Percentiles rank a stretch among this genome's conserved stretches.
phyloP scores from a whole-genome alignment of 1,284 basidiomycete species.

The Singerocomus inundabilis region DNA sequence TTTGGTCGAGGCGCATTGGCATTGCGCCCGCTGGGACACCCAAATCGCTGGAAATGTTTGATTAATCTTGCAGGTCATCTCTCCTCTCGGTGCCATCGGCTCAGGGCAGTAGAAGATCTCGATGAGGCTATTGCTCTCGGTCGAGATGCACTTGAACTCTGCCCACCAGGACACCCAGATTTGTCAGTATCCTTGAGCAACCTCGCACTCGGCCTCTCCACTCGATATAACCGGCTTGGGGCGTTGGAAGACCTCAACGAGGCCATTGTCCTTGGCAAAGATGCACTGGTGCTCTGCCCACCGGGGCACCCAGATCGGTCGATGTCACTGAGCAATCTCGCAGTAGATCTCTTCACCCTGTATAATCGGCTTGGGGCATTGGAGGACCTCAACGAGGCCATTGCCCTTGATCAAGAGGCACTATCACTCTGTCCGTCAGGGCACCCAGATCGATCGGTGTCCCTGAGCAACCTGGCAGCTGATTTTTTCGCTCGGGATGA shows the following conservation, averaged over 20 bases:
- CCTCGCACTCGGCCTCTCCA: neutral
- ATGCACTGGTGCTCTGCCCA: neutral
- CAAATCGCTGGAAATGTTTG: neutral
- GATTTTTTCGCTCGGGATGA: neutral
- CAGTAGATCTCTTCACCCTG: no score
- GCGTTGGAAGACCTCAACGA: neutral
- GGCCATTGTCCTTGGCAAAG: neutral
- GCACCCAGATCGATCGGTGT: neutral
- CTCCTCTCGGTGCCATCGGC: neutral
- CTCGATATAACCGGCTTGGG: neutral
- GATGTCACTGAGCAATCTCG: neutral
- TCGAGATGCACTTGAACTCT: neutral
- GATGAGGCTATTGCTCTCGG: neutral
- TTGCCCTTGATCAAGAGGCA: neutral
- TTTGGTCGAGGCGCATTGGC: neutral
- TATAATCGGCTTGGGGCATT: neutral
- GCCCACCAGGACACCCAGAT: no score
- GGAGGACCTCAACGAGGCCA: neutral
- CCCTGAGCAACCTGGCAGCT: neutral
- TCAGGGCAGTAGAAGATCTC: neutral
- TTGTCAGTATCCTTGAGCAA: neutral
- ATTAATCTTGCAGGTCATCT: neutral
- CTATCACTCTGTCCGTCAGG: neutral
- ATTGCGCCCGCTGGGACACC: neutral
- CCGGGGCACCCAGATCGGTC: neutral